Evolutionary conservation across 1,284 basidiomycete species (phyloP).

Genomic region (Pholiota adiposa): DNA sequence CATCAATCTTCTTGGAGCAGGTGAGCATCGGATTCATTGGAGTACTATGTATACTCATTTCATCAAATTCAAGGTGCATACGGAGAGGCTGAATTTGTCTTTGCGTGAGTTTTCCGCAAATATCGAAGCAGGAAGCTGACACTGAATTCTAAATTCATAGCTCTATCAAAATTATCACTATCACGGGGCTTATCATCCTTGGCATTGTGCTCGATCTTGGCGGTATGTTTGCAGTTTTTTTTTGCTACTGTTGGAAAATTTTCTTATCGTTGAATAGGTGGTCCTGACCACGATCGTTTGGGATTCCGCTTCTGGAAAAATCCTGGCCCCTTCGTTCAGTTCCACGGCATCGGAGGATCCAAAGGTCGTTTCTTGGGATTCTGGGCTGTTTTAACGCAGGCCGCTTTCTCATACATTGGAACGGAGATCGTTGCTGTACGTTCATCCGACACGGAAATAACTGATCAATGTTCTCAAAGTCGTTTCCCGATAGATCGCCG

Average conservation of each 20-base stretch:
- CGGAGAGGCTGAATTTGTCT: conserved; percentile 78
- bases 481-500: conserved; percentile 60
- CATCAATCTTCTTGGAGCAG: conserved; percentile 80
- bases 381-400: conserved; percentile 72
- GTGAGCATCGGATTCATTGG: conserved; percentile 42
- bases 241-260: not conserved
- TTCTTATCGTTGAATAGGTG: conserved; percentile 33
- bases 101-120: conserved; percentile 46
- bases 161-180: conserved; percentile 82
- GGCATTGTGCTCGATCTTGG: conserved; percentile 77
- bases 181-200: conserved; percentile 64
- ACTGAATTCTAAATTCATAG: conserved; percentile 33
- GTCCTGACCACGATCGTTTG: conserved; percentile 51
- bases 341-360: conserved; percentile 52
- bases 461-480: not conserved
- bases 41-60: not conserved
- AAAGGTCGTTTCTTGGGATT: conserved; percentile 73
- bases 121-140: not conserved
- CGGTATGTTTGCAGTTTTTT: conserved; percentile 39
- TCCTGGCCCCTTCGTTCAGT: conserved; percentile 75
- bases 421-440: conserved; percentile 89
- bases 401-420: conserved; percentile 80
- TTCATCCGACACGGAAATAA: not conserved
- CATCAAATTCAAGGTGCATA: conserved; percentile 50
- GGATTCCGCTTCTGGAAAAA: conserved; percentile 74